phyloP scores from a whole-genome alignment of 2,329 filamentous ascomycete genomes.

The Aspergillus persii region DNA sequence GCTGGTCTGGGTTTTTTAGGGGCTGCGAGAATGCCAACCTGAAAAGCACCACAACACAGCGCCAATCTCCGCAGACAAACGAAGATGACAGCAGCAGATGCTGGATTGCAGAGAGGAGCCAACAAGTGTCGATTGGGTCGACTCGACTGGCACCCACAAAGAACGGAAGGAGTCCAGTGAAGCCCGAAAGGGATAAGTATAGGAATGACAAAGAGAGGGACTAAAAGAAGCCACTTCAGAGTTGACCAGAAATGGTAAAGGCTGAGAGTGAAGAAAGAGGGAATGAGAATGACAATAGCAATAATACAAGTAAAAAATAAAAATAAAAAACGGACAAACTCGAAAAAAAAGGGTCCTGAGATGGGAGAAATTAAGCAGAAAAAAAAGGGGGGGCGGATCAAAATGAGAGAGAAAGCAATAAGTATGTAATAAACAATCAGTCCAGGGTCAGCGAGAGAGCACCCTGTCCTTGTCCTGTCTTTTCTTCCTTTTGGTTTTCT shows the following conservation, averaged over 20 bases:
- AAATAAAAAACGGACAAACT: conserved; percentile 6
- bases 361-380: conserved; percentile 8
- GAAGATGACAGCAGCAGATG: background rate
- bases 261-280: conserved; percentile 6
- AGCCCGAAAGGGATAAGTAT: conserved; percentile 2
- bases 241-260: conserved; percentile 1
- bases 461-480: background rate
- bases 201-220: background rate
- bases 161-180: background rate
- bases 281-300: conserved; percentile 7
- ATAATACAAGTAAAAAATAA: conserved; percentile 19
- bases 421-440: background rate
- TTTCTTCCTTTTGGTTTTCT: background rate
- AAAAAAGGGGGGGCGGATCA: conserved; percentile 13
- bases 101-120: background rate
- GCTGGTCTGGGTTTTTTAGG: conserved; percentile 16
- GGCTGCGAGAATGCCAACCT: conserved; percentile 9
- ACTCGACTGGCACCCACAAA: background rate
- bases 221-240: background rate
- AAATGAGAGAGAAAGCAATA: conserved; percentile 13
- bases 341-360: conserved; percentile 3
- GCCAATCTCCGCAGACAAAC: background rate
- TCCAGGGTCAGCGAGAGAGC: background rate
- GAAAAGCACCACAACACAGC: background rate
- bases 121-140: background rate